Conservation (phyloP, 1,284 basidiomycete species). For the Laetiporus sulphureus region DNA sequence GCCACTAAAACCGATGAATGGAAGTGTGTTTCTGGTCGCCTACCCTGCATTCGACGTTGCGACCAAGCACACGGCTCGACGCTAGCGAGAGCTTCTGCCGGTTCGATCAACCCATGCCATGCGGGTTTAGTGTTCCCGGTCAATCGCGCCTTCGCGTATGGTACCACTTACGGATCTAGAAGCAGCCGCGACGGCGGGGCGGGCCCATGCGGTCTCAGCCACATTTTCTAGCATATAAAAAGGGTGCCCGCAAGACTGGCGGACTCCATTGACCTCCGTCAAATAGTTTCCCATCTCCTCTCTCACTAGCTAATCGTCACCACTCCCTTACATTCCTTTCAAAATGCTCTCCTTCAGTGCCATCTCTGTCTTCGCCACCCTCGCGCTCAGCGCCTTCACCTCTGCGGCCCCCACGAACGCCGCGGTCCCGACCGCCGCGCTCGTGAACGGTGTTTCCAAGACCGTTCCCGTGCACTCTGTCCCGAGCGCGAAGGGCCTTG, state of each 20-base stretch:
- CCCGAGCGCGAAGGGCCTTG: conserved; percentile 9
- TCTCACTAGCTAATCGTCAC: conserved; percentile 6
- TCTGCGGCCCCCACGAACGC: conserved; percentile 14
- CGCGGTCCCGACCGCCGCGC: conserved; percentile 5
- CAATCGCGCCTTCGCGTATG: too few species aligned
- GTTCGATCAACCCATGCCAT: neutral
- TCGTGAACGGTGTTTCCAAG: conserved; percentile 9
- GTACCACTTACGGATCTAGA: too few species aligned
- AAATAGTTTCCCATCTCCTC: conserved; percentile 6
- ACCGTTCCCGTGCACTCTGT: conserved; percentile 8
- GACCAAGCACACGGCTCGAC: too few species aligned
- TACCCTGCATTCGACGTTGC: too few species aligned
- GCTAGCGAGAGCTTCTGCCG: conserved; percentile 1
- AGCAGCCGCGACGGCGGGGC: neutral
- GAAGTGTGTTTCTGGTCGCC: too few species aligned
- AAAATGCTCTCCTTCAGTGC: conserved; percentile 42
- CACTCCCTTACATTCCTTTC: conserved; percentile 32
- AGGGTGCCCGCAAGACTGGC: neutral
- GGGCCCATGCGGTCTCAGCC: neutral
- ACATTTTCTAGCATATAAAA: neutral
- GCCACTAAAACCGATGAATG: too few species aligned
- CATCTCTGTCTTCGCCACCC: conserved; percentile 31
- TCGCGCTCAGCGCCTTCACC: conserved; percentile 29
- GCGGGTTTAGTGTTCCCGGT: too few species aligned
- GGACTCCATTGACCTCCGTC: conserved; percentile 15